phyloP scores from a whole-genome alignment of 1,139 yeast species.

The Yamadazyma buinensis region DNA sequence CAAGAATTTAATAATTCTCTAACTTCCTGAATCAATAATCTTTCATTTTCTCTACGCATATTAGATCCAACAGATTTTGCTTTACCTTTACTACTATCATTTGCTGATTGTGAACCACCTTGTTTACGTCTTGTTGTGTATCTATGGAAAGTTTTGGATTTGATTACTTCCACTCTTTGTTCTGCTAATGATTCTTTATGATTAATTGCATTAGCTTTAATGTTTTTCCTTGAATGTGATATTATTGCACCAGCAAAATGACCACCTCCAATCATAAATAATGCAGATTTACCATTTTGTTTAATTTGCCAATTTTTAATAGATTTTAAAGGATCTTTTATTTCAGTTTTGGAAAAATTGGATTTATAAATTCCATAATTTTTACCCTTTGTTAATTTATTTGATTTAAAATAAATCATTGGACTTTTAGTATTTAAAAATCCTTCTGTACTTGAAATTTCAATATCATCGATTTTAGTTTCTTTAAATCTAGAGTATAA shows the following conservation, averaged over 20 bases:
- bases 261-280: conserved; percentile 96
- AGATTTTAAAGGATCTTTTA: conserved; percentile 39
- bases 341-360: conserved; percentile 41
- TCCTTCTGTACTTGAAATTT: conserved; percentile 9
- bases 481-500: conserved; percentile 12
- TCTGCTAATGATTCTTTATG: conserved; percentile 42
- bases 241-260: conserved; percentile 96
- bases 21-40: conserved; percentile 74
- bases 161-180: conserved; percentile 63
- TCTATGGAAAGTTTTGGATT: conserved; percentile 86
- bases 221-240: conserved; percentile 59
- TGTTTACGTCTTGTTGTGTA: conserved; percentile 96
- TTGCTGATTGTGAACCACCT: conserved; percentile 95
- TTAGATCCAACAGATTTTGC: conserved; percentile 96
- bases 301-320: conserved; percentile 31
- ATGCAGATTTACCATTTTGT: conserved; percentile 51
- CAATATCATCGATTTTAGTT: conserved; percentile 7
- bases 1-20: conserved; percentile 64
- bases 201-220: conserved; percentile 51
- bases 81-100: conserved; percentile 88
- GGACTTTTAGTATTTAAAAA: conserved; percentile 66
- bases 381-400: conserved; percentile 37
- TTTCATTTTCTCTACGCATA: conserved; percentile 85
- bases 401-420: conserved; percentile 50
- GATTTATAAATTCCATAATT: conserved; percentile 72